phyloP scores from a whole-genome alignment of 345 rosid species.

The Schrenkiella parvula region DNA sequence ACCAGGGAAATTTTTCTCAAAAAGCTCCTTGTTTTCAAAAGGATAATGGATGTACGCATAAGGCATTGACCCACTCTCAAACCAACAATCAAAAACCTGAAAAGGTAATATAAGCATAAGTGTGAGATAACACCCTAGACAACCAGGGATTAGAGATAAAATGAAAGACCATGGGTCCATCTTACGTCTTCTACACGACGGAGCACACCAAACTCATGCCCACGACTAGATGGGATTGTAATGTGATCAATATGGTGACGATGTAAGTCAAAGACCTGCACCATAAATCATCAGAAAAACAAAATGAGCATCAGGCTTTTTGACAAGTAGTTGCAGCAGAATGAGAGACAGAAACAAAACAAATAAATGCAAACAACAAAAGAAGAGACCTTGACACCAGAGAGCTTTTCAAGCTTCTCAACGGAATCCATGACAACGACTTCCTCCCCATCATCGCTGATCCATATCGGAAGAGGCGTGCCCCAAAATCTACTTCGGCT shows the following conservation, averaged over 20 bases:
- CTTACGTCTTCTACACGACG: slow-evolving; percentile 90
- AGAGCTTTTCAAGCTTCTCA: slow-evolving; percentile 78
- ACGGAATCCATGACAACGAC: slow-evolving; percentile 74
- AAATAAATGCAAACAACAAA: not conserved
- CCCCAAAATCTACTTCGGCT: slow-evolving; percentile 99
- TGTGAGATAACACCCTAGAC: not conserved
- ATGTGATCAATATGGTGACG: slow-evolving; percentile 92
- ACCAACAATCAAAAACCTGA: slow-evolving; percentile 99
- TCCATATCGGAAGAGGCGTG: slow-evolving; percentile 96
- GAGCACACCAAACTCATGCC: slow-evolving; percentile 74
- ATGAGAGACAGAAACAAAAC: not conserved
- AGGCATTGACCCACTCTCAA: slow-evolving; percentile 99
- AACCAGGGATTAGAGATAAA: not conserved
- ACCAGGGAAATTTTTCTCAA: slow-evolving; percentile 93
- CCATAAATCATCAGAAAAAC: not conserved
- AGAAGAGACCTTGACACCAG: slow-evolving; percentile 73
- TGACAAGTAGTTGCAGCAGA: not conserved
- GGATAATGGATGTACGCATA: slow-evolving; percentile 97
- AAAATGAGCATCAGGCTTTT: not conserved
- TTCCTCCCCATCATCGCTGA: slow-evolving; percentile 85
- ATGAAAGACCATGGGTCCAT: not conserved
- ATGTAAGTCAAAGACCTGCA: slow-evolving; percentile 84
- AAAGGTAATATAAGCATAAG: not conserved
- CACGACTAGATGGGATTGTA: slow-evolving; percentile 67
- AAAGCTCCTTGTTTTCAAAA: slow-evolving; percentile 79